Evolutionary conservation across 2,329 filamentous ascomycete genomes (phyloP).

Genomic region (Nemania sp.): DNA sequence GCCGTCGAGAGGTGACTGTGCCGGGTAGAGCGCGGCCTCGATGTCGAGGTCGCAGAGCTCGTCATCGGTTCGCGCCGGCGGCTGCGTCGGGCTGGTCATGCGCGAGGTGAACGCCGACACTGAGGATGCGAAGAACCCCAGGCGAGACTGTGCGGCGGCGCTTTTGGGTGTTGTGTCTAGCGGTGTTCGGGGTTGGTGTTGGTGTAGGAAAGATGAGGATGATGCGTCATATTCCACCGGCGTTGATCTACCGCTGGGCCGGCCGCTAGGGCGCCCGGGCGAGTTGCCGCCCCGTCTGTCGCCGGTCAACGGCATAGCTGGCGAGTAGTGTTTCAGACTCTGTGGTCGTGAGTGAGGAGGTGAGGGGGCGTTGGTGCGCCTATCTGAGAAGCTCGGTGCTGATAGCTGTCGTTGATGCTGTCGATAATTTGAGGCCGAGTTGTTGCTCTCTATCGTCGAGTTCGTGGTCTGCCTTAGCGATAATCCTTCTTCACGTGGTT

Average conservation of each 20-base stretch:
- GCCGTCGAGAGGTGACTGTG: slow-evolving; percentile 55
- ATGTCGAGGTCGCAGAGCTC: slow-evolving; percentile 69
- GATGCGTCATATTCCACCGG: slow-evolving; percentile 45
- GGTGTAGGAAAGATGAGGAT: slow-evolving; percentile 52
- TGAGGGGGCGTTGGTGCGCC: slow-evolving; percentile 34
- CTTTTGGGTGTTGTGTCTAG: slow-evolving; percentile 52
- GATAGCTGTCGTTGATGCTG: slow-evolving; percentile 50
- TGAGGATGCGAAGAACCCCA: slow-evolving; percentile 61
- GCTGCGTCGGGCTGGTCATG: slow-evolving; percentile 48
- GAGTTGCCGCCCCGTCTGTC: slow-evolving; percentile 53
- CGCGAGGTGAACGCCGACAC: slow-evolving; percentile 60
- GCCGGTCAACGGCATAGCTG: slow-evolving; percentile 59
- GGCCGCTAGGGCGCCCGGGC: slow-evolving; percentile 49
- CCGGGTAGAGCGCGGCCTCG: slow-evolving; percentile 65
- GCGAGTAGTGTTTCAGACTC: slow-evolving; percentile 39
- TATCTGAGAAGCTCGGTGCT: slow-evolving; percentile 38
- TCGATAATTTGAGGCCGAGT: slow-evolving; percentile 31
- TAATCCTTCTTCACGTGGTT: slow-evolving; percentile 42
- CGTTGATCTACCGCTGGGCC: slow-evolving; percentile 50
- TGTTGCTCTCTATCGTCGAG: slow-evolving; percentile 28
- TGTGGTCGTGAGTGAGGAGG: slow-evolving; percentile 38
- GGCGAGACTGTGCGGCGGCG: slow-evolving; percentile 53
- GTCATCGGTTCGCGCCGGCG: slow-evolving; percentile 56
- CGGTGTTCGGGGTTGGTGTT: slow-evolving; percentile 45
- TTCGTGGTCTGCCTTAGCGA: slow-evolving; percentile 35